Evolutionary conservation across 768 basidiomycete species (phyloP), one percentile per base, ranked within the genome.

Genomic region (Suillus tomentosus): DNA sequence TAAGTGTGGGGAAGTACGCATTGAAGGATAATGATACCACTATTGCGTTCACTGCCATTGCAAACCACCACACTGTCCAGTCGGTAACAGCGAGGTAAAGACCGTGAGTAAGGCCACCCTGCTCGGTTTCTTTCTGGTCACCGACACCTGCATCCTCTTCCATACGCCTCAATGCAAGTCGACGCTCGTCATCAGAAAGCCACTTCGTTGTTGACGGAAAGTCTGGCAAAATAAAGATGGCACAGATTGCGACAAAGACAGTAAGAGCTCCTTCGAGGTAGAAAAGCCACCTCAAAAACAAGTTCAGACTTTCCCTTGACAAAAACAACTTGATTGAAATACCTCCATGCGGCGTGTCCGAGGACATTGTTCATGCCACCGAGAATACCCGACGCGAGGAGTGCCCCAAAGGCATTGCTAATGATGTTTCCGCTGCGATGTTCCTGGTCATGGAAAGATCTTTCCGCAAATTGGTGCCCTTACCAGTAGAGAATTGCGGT

Each of bases 51-150:
- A 66, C 51, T 14, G 87, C 82, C 34, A 92, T 64, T 19, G 90
- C 82, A 53, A 95, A 81, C 83, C 84, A 88, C 89, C 91, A 95
- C 43, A 95, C 89, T 74, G 86, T 90, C 89, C 87, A 87, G 71
- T 95, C 93, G 27, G 78, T 80, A 63, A 92, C 47, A n/a, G 90
- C 89, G 66, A 88, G 73, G 39, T 75, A 68, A 9, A 93, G 70
- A 9, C 90, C 90, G 40, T 78, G 72, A 13, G 75, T 67, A 47
- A 60, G 76, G 7, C 78, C 79, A 14, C 75, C 65, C 14, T 63
- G 64, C 65, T 84, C 82, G 3, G 79, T 82, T 65, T 84, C 79
- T 37, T 76, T 76, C 48, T 84, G 78, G 63, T 88, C 85, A 14
- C 82, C 80, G n/a, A 86, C 79, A 24, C 86, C 87, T 15, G 80